phyloP scores from a whole-genome alignment of 1,284 basidiomycete species.

The Xerocomus minutiporus region DNA sequence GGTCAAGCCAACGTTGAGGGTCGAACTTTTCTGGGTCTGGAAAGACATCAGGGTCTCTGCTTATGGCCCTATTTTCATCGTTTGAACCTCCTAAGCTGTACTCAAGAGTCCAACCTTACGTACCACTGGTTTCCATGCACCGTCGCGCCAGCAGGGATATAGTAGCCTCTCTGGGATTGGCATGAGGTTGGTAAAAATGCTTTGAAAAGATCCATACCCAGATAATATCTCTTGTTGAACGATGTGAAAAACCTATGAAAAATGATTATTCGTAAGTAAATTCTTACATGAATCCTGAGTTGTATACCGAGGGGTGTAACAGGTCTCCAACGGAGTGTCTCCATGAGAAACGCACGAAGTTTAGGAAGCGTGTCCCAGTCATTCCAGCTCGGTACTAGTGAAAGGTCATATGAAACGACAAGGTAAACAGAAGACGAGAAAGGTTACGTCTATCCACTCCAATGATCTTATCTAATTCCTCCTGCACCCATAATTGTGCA shows the following conservation, averaged over 20 bases:
- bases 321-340: slow-evolving; percentile 63
- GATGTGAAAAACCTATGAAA: slow-evolving; percentile 46
- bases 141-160: slow-evolving; percentile 55
- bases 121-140: slow-evolving; percentile 61
- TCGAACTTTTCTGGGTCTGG: slow-evolving; percentile 56
- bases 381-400: slow-evolving; percentile 40
- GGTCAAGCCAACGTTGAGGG: slow-evolving; percentile 54
- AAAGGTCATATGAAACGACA: background rate
- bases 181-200: background rate
- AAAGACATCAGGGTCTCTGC: slow-evolving; percentile 52
- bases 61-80: slow-evolving; percentile 40
- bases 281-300: background rate
- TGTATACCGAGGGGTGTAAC: slow-evolving; percentile 45
- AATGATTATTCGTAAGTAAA: background rate
- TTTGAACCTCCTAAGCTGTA: background rate
- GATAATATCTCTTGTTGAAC: slow-evolving; percentile 56
- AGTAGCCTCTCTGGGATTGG: slow-evolving; percentile 41
- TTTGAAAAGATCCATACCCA: slow-evolving; percentile 36
- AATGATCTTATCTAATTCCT: slow-evolving; percentile 57
- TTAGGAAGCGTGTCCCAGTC: slow-evolving; percentile 51
- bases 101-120: background rate
- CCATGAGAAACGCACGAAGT: slow-evolving; percentile 57
- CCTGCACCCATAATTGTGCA: slow-evolving; percentile 50
- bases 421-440: background rate
- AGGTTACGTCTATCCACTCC: slow-evolving; percentile 47